Evolutionary conservation across 2,329 filamentous ascomycete species (phyloP), one percentile per base, ranked within the genome.

Genomic region (Gyromitra esculenta): DNA sequence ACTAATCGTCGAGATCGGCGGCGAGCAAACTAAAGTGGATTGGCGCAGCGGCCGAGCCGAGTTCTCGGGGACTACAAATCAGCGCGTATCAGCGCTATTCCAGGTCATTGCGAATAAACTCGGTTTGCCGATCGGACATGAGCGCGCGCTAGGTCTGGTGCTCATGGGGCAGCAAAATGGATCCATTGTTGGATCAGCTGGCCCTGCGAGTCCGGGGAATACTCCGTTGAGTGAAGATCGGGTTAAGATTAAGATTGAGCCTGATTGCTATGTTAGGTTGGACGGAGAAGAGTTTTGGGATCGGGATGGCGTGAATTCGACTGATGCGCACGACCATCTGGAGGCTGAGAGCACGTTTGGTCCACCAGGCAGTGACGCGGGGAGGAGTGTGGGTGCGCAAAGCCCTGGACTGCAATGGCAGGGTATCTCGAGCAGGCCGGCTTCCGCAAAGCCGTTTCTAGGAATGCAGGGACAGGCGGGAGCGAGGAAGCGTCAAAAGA

Each of bases 41-140:
- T 74, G 60, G 54, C 66, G 72, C 13, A 50, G 43, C 4, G 56
- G 68, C 3, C 60, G 72, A 1, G 90, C 89, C 1, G 89, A 92
- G 78, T 96, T 97, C 84, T 88, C 92, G 80, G 89, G 89, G 13
- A 88, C 91, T 60, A 89, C 90, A 4, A 91, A 91, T 79, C 87
- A 88, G 9, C 88, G 92, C 67, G 86, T 97, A 18, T 87, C 89
- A 0, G 90, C 90, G 70, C 85, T 97, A 5, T 89, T 96, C 79
- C 91, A 93, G 80, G 91, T 97, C 7, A 87, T 97, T n/a, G 89
- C 91, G 1, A 91, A 90, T 43, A 96, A 95, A 82, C 88, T 96
- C 13, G 71, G 75, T 9, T 25, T 64, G 39, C 72, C 70, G 5
- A 52, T 75, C 31, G 75, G 75, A 15, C 71, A 69, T 2, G 75